Evolutionary conservation across 805 yeast species (phyloP).

Genomic region (Wickerhamomyces rabaulensis): DNA sequence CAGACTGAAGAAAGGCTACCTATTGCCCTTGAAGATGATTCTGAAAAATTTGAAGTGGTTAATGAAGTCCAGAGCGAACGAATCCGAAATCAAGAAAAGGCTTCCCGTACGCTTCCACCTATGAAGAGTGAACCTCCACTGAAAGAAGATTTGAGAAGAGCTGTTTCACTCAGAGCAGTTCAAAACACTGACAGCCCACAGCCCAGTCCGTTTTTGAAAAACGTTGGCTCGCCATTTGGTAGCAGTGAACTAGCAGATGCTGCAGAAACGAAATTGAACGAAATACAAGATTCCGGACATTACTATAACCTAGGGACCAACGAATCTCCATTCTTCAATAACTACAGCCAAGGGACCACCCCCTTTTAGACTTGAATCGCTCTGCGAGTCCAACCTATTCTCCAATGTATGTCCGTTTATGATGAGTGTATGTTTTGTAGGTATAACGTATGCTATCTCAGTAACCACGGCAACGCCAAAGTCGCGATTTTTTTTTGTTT

Average conservation of each 20-base stretch:
- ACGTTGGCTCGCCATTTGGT: constrained; percentile 14
- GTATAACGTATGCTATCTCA: not conserved
- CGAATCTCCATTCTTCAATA: constrained; percentile 12
- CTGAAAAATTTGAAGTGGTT: not conserved
- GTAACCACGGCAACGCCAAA: not conserved
- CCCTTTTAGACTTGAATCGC: too few relatives aligned
- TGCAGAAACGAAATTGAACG: not conserved
- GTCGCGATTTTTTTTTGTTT: not conserved
- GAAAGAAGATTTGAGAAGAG: not conserved
- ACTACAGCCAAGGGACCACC: not conserved
- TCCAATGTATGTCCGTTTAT: too few relatives aligned
- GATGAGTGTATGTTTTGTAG: too few relatives aligned
- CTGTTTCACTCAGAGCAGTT: not conserved
- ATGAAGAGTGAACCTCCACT: not conserved
- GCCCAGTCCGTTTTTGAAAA: constrained; percentile 10
- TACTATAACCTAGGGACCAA: constrained; percentile 13
- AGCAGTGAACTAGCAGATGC: not conserved
- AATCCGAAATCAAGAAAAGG: not conserved
- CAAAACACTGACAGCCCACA: not conserved
- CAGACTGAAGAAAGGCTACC: not conserved
- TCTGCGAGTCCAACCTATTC: too few relatives aligned
- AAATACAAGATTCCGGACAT: constrained; percentile 5
- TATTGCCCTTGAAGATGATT: not conserved
- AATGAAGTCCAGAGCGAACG: not conserved
- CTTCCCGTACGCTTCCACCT: not conserved